A percentile compares a stretch with the other conserved stretches of the same genome.
Conservation (phyloP, 768 basidiomycete species). For the Boletus subparvulus region DNA sequence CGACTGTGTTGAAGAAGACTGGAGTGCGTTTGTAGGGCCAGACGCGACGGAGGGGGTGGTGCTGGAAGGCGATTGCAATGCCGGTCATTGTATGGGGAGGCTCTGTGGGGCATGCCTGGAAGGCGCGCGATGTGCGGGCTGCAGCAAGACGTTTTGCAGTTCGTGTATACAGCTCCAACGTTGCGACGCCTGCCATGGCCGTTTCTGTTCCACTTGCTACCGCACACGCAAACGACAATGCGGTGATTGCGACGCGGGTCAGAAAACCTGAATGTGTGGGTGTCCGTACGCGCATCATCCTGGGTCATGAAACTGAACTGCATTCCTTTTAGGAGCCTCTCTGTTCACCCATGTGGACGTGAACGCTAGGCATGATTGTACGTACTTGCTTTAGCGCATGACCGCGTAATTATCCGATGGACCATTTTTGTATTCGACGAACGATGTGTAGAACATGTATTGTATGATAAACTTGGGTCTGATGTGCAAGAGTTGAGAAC, state of each 20-base stretch:
- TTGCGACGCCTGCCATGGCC: conserved; percentile 6
- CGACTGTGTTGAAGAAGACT: conserved; percentile 28
- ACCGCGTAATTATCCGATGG: background rate
- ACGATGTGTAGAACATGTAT: background rate
- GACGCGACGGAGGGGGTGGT: conserved; percentile 12
- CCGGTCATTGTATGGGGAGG: conserved; percentile 1
- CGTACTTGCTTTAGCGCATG: background rate
- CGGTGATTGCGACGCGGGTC: background rate
- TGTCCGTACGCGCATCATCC: background rate
- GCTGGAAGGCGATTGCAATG: conserved; percentile 1
- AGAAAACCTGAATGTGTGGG: background rate
- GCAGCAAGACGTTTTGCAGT: conserved; percentile 12
- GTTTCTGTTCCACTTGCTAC: conserved; percentile 10
- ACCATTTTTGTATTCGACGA: background rate
- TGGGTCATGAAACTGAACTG: background rate
- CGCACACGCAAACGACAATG: background rate
- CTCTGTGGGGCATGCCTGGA: conserved; percentile 16
- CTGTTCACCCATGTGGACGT: background rate
- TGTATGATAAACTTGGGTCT: background rate
- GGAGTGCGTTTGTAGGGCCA: background rate
- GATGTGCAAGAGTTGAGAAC: too few species aligned
- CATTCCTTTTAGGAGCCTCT: background rate
- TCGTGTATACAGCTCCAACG: conserved; percentile 5
- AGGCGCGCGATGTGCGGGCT: conserved; percentile 12
- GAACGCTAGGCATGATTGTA: background rate